Base-by-base conservation (phyloP, 805 yeast genomes). In the Wickerhamiella shivajii region DNA sequence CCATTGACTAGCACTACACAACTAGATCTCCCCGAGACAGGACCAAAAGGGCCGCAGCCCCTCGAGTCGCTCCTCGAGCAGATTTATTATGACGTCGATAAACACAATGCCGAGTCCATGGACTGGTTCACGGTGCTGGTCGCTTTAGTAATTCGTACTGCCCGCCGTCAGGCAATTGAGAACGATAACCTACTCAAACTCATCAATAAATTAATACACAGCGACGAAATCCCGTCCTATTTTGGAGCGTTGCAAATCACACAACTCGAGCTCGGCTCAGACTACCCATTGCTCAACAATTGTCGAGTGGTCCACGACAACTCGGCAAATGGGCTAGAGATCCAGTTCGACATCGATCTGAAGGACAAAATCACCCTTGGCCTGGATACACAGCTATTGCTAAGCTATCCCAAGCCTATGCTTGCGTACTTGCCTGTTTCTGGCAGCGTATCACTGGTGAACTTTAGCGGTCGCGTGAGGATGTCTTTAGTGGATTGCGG, bases 51-150 rank as follows among this genome's bases (percentile, higher is more conserved):
- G 9, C 45, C 50, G 6, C 44, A 44, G 8, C 41, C 49, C 5
- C 41, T 53, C 10, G 46, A 44, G 16, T 39, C 70, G 1, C 80
- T 90, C 14, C 59, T 90, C 24, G 96, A 87, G 42, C 85, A 84
- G 46, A 84, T 96, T 0, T 83, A 83, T 50, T 90, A 90, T 55
- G 79, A 90, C 49, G 96, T 90, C 2, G 73, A 74, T 29, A 74
- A 72, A 17, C 98, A 90, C 52, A 64, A 74, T 12, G 69, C 96
- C 0, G 98, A 90, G 58, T 77, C 95, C 0, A 59, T 90, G 39
- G 98, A 90, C 53, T 90, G 98, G 98, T 83, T 90, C 54, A 90
- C 87, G 43, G 96, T 90, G 1, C 61, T 90, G 23, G 67, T 90
- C 13, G 98, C 96, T 0, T 96, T 90, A 52, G 74, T 84, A 6